Evolutionary conservation across 2,329 filamentous ascomycete species (phyloP).

Genomic region (Claviceps sp.): DNA sequence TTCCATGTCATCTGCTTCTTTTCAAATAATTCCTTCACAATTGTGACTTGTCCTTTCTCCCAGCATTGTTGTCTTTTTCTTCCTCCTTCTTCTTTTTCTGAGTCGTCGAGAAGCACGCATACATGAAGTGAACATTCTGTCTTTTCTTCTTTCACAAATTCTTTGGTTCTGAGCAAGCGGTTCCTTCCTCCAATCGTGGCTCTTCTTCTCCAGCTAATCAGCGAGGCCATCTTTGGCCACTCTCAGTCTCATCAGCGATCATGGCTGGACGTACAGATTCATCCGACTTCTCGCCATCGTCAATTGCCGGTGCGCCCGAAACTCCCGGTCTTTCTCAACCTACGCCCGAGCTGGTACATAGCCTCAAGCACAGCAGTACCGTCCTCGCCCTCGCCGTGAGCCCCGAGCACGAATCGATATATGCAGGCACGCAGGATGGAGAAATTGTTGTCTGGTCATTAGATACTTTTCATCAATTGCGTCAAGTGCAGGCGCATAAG

Average conservation of each 20-base stretch:
- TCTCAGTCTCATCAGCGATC: neutral
- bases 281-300: slow-evolving; percentile 4
- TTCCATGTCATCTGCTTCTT: neutral
- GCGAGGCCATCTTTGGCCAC: neutral
- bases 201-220: neutral
- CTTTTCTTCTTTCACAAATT: neutral
- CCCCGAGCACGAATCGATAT: slow-evolving; percentile 64
- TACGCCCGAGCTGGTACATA: slow-evolving; percentile 55
- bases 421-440: slow-evolving; percentile 83
- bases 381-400: slow-evolving; percentile 76
- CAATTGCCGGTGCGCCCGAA: slow-evolving; percentile 7
- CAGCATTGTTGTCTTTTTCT: neutral
- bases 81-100: neutral
- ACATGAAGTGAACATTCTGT: too few species aligned
- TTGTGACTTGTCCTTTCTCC: neutral
- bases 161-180: too few species aligned
- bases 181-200: too few species aligned
- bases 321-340: slow-evolving; percentile 8
- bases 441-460: slow-evolving; percentile 89
- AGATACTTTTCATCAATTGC: slow-evolving; percentile 69
- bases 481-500: slow-evolving; percentile 75
- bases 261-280: neutral
- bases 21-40: neutral
- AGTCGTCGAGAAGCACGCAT: neutral
- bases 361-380: slow-evolving; percentile 62